Base-by-base conservation (phyloP, 2,329 filamentous ascomycete species). In the Chaetomiaceae sp. region DNA sequence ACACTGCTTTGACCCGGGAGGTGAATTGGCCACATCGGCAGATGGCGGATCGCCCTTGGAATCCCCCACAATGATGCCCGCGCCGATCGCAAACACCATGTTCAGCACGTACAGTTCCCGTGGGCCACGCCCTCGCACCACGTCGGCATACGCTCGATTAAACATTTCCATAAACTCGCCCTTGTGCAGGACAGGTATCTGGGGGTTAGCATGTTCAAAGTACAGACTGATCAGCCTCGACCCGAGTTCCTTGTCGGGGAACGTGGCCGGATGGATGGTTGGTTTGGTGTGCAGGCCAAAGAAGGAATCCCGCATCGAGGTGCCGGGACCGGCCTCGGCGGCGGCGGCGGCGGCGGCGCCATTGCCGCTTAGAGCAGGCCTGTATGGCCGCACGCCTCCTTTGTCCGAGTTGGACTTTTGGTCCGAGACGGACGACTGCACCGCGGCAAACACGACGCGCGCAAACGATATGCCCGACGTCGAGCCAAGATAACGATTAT, bases 41-140 rank as follows among this genome's bases (percentile, higher is more conserved):
- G 64, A 51, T 53, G 57, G 64, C 33, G 60, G 57, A 38, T 56
- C 53, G 10, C 50, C 59, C 32, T 56, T 69, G 64, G 73, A 73
- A 69, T 86, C 74, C 58, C 80, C 88, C 61, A 96, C 84, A 59
- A 96, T 95, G 62, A 96, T 95, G 16, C 90, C 92, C 16, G 89
- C 87, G 6, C 94, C 94, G 63, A 97, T 96, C 13, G 92, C 92
- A 72, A 95, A 97, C 21, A 97, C 91, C 71, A 97, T 96, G 69
- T 96, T 96, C 58, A 97, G 77, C 73, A 95, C 82, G 71, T 96
- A 97, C n/a, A 94, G 77, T 69, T 96, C 90, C 49, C 87, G 80
- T 4, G 90, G 81, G 2, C 86, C 87, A 23, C 87, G 79, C 48
- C 81, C 78, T 54, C 82, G 80, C 42, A 81, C 78, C 18, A 86